Conservation (phyloP, 768 basidiomycete species). For the Tylopilus intermedius region DNA sequence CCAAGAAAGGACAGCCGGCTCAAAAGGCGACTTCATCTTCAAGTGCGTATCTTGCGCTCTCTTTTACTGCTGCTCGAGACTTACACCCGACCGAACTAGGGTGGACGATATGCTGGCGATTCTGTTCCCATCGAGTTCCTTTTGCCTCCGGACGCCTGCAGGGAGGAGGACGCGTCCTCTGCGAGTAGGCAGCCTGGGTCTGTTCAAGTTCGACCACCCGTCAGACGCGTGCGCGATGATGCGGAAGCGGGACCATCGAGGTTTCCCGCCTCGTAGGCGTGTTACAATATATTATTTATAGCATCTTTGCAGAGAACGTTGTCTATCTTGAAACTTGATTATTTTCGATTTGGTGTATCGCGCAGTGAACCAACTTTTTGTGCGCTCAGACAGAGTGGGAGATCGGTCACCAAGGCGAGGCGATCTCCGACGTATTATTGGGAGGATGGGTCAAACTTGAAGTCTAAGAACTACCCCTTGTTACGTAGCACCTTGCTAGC, state of each 20-base stretch:
- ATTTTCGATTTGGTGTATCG: not conserved
- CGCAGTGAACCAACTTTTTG: not conserved
- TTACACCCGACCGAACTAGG: slow-evolving; percentile 30
- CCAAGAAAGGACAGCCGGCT: slow-evolving; percentile 37
- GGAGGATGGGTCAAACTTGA: too few species aligned
- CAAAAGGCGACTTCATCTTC: slow-evolving; percentile 79
- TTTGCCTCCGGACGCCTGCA: slow-evolving; percentile 37
- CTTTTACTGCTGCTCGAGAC: not conserved
- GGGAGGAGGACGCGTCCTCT: slow-evolving; percentile 8
- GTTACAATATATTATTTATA: not conserved
- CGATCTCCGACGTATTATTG: not conserved
- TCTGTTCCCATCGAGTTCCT: slow-evolving; percentile 72
- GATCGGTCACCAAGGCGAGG: too few species aligned
- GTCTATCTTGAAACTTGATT: too few species aligned
- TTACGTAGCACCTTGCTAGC: too few species aligned
- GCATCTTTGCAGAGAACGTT: not conserved
- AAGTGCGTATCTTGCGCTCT: slow-evolving; percentile 39
- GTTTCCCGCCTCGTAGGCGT: slow-evolving; percentile 17
- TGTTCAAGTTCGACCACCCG: slow-evolving; percentile 2
- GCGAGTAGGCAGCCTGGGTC: not conserved
- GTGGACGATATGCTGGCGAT: slow-evolving; percentile 79
- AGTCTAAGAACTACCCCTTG: too few species aligned
- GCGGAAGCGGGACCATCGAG: slow-evolving; percentile 51
- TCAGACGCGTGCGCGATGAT: slow-evolving; percentile 26
- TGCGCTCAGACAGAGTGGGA: too few species aligned